Conservation (phyloP, 2,329 filamentous ascomycete genomes). For the Pseudocercospora macadamiae region DNA sequence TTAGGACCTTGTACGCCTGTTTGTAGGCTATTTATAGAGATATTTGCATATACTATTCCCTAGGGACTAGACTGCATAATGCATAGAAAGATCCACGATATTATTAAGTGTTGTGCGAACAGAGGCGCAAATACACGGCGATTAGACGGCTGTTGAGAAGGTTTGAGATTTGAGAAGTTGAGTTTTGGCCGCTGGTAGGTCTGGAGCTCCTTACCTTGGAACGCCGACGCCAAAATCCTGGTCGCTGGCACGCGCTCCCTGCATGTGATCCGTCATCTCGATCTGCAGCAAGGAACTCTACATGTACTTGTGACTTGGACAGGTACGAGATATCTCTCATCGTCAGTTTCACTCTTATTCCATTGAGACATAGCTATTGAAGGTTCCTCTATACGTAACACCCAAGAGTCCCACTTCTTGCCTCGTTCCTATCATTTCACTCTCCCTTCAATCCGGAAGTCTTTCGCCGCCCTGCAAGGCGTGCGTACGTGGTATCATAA, state of each 20-base stretch:
- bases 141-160: too few species aligned
- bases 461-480: neutral
- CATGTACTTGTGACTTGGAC: neutral
- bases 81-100: too few species aligned
- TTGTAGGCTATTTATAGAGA: too few species aligned
- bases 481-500: constrained; percentile 5
- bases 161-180: too few species aligned
- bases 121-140: too few species aligned
- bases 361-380: neutral
- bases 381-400: neutral
- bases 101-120: too few species aligned
- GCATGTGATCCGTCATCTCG: neutral
- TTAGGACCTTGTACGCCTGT: too few species aligned
- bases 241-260: neutral
- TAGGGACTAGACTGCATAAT: too few species aligned
- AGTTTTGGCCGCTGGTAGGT: constrained; percentile 1
- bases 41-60: too few species aligned
- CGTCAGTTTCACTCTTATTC: too few species aligned
- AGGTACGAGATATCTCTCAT: too few species aligned
- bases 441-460: neutral
- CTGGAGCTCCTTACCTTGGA: neutral
- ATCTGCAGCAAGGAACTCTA: neutral
- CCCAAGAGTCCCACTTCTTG: neutral
- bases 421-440: neutral
- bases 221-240: neutral